A percentile compares a stretch with the other conserved stretches of the same genome.
phyloP scores from a whole-genome alignment of 805 yeast genomes.

The Cyberlindnera petersonii region DNA sequence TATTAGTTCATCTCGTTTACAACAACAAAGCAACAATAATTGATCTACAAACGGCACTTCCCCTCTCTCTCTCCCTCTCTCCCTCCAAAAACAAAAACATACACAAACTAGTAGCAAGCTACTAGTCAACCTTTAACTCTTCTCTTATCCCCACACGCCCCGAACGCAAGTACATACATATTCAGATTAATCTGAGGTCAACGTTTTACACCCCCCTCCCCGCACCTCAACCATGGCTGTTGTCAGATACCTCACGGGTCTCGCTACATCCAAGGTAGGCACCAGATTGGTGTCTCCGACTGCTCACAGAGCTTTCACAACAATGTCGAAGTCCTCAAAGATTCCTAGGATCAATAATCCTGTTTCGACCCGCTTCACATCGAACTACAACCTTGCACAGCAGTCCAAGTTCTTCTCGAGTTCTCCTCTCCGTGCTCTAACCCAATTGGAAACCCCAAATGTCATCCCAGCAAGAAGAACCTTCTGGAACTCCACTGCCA shows the following conservation, averaged over 20 bases:
- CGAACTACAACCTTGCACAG: background rate
- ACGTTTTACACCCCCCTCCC: too few species aligned
- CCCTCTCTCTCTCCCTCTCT: too few species aligned
- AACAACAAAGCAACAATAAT: too few species aligned
- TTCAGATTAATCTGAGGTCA: too few species aligned
- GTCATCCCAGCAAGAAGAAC: constrained; percentile 22
- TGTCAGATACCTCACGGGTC: background rate
- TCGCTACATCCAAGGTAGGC: background rate
- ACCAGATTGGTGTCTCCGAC: background rate
- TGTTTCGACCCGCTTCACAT: constrained; percentile 10
- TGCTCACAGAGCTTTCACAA: constrained; percentile 6
- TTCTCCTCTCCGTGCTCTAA: constrained; percentile 2
- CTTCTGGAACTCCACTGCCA: constrained; percentile 24
- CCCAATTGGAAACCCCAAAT: constrained; percentile 19
- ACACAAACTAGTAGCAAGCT: too few species aligned
- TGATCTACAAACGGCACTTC: too few species aligned
- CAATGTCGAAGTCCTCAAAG: constrained; percentile 1
- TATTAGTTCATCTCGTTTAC: too few species aligned
- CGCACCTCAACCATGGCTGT: background rate
- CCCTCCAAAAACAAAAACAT: too few species aligned
- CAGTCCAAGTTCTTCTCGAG: constrained; percentile 6
- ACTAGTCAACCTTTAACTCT: too few species aligned
- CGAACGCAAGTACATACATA: too few species aligned
- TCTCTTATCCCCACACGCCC: too few species aligned
- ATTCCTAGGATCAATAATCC: background rate